phyloP scores from a whole-genome alignment of 2,329 filamentous ascomycete species.

The Zymoseptoria passerinii region DNA sequence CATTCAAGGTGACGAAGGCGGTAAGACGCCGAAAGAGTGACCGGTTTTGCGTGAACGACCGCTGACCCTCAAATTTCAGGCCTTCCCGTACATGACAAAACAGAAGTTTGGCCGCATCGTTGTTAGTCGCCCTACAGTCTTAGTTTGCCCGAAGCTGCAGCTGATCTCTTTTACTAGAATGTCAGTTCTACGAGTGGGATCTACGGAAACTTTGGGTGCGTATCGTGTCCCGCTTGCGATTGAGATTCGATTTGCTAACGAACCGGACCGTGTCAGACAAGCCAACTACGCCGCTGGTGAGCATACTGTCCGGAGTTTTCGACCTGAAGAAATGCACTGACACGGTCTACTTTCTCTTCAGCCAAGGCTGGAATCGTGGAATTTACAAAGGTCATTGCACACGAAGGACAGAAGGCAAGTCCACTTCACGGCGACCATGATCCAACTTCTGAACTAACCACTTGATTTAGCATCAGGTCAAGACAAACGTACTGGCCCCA shows the following conservation, averaged over 20 bases:
- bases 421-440: too few relatives aligned
- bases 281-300: slow-evolving; percentile 77
- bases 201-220: slow-evolving; percentile 96
- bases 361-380: slow-evolving; percentile 66
- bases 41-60: not conserved
- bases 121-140: too few relatives aligned
- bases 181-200: slow-evolving; percentile 93
- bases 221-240: slow-evolving; percentile 42
- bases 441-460: too few relatives aligned
- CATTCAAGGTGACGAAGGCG: slow-evolving; percentile 92
- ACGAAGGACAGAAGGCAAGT: too few relatives aligned
- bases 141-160: too few relatives aligned
- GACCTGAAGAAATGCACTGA: not conserved
- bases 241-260: slow-evolving; percentile 80
- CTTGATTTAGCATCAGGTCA: slow-evolving; percentile 48
- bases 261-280: slow-evolving; percentile 49
- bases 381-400: slow-evolving; percentile 80
- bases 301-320: not conserved
- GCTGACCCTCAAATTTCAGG: slow-evolving; percentile 27
- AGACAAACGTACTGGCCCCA: slow-evolving; percentile 91
- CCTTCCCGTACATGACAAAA: slow-evolving; percentile 93
- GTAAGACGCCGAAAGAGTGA: slow-evolving; percentile 43
- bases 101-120: slow-evolving; percentile 95
- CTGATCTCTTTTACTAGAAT: slow-evolving; percentile 43
- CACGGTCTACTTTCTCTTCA: slow-evolving; percentile 1